phyloP scores from a whole-genome alignment of 192 early-diverging fungal species.

The Coemansia sp. region DNA sequence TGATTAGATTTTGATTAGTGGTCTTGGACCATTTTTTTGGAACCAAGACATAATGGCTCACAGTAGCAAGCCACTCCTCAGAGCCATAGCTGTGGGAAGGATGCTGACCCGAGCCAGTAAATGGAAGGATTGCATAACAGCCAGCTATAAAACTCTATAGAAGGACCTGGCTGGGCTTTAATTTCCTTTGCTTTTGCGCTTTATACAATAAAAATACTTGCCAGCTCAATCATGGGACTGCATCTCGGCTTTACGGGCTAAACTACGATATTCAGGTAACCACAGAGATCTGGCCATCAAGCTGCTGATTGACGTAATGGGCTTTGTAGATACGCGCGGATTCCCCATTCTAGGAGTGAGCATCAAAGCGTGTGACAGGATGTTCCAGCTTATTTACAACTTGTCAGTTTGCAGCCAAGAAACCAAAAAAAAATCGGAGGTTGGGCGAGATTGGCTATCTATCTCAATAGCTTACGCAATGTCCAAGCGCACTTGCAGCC shows the following conservation, averaged over 20 bases:
- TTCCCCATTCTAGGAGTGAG: slow-evolving; percentile 64
- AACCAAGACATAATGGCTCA: no score
- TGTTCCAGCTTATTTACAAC: slow-evolving; percentile 50
- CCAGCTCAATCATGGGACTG: slow-evolving; percentile 7
- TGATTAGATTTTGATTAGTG: no score
- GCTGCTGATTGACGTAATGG: slow-evolving; percentile 51
- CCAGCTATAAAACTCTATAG: no score
- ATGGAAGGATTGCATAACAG: no score
- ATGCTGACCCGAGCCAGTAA: no score
- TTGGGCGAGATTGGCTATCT: slow-evolving; percentile 66
- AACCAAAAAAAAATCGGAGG: slow-evolving; percentile 50
- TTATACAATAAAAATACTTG: slow-evolving; percentile 16
- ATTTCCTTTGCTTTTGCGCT: no score
- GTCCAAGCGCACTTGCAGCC: slow-evolving; percentile 54
- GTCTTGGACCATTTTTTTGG: no score
- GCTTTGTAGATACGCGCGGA: slow-evolving; percentile 59
- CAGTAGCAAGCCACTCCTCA: no score
- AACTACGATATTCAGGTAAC: slow-evolving; percentile 57
- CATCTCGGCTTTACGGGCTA: slow-evolving; percentile 54
- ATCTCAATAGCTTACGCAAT: slow-evolving; percentile 53
- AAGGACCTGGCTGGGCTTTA: no score
- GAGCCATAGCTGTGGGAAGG: no score
- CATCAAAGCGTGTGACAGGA: slow-evolving; percentile 47
- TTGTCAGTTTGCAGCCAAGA: slow-evolving; percentile 41
- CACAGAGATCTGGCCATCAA: slow-evolving; percentile 37